Base-by-base conservation (phyloP, 2,329 filamentous ascomycete genomes). In the Botrytis paeoniae region DNA sequence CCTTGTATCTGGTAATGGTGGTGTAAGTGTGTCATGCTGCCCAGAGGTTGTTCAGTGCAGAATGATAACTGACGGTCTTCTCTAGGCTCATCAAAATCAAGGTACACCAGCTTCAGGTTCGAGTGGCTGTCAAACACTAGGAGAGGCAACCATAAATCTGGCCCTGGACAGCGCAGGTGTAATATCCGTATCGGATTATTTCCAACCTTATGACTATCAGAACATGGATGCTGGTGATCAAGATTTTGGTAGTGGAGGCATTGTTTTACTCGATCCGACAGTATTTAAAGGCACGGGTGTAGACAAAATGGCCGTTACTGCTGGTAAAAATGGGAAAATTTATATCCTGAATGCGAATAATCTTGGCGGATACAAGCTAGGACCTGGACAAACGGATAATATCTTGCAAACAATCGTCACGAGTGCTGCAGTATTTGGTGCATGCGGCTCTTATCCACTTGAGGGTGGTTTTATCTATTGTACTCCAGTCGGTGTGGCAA, bases 141-240 rank as follows among this genome's bases (percentile, higher is more conserved):
- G 85, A 60, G 82, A 86, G 75, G 82, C 83, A 0, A 82, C 83
- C 0, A 81, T 85, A 14, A 84, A 85, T 75, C 81, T 86, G 79
- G 83, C 82, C 0, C 77, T 84, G 22, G 64, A 74, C 43, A 60
- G 32, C 22, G 77, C 74, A 18, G 80, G 79, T 6, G 79, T 78
- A 25, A 69, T 83, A 20, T 76, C 78, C 12, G 66, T 82, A 10
- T 75, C 78, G 37, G 83, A 85, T 72, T 85, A 83, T 73, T 85
- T 84, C 73, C 80, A 84, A 75, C 83, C 84, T 0, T 83, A 81
- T 73, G 82, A 84, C 71, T 84, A 84, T 22, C 45, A 54, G 48
- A 78, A 79, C 43, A 76, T 83, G 71, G 81, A 83, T 75, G 81
- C 80, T 18, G 82, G 80, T 29, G 82, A 84, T 69, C 80, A 81